Evolutionary conservation across 2,329 filamentous ascomycete genomes (phyloP).

Genomic region (Hypoxylon sp.): DNA sequence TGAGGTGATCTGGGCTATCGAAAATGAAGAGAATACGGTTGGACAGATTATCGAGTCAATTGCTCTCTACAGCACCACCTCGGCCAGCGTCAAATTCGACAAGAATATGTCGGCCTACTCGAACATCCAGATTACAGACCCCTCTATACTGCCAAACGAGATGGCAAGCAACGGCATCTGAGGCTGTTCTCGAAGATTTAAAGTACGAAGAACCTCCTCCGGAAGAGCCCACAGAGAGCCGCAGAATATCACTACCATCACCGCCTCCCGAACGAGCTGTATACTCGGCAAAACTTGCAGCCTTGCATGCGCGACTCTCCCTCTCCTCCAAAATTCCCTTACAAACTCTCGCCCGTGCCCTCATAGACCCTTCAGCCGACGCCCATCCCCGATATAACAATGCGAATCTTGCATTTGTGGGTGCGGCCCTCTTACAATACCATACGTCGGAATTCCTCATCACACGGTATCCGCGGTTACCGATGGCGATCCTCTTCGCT

Average conservation of each 20-base stretch:
- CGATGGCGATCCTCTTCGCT: conserved; percentile 88
- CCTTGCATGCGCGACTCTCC: conserved; percentile 89
- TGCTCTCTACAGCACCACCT: conserved; percentile 63
- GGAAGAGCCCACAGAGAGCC: conserved; percentile 49
- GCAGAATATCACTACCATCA: conserved; percentile 71
- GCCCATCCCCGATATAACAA: conserved; percentile 88
- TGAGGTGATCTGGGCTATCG: conserved; percentile 44
- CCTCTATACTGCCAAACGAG: conserved; percentile 47
- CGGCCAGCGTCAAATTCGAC: conserved; percentile 58
- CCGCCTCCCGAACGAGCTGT: conserved; percentile 77
- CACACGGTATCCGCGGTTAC: conserved; percentile 90
- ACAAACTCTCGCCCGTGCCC: conserved; percentile 86
- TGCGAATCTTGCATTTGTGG: conserved; percentile 83
- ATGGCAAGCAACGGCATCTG: conserved; percentile 46
- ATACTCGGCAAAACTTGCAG: conserved; percentile 88
- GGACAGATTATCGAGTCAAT: conserved; percentile 72
- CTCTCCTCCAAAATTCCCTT: conserved; percentile 87
- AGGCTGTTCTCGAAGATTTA: conserved; percentile 48
- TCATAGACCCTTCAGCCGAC: conserved; percentile 90
- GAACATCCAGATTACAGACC: conserved; percentile 42
- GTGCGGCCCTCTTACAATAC: conserved; percentile 86
- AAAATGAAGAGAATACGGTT: conserved; percentile 74
- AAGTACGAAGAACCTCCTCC: conserved; percentile 39
- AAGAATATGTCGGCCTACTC: conserved; percentile 48
- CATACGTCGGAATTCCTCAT: conserved; percentile 91